Evolutionary conservation across 2,329 filamentous ascomycete species (phyloP), one percentile per base, ranked within the genome.

Genomic region (Lasiodiplodia sp.): DNA sequence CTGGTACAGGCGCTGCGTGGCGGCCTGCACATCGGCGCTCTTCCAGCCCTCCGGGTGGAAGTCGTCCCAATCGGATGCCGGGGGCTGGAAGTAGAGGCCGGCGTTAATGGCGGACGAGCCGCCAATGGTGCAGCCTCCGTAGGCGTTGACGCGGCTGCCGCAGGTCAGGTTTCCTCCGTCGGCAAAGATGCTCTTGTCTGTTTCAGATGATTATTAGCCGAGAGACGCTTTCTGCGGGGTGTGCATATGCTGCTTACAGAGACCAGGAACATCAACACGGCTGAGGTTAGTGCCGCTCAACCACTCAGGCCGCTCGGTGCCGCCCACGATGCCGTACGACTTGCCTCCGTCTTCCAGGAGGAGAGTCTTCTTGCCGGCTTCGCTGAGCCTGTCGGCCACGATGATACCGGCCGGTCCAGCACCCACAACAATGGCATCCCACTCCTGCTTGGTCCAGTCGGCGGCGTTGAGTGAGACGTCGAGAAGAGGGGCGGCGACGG

Each of bases 71-170:
- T 87, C 85, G 1, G 82, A 83, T 1, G 83, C 81, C 0, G 85
- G 85, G 6, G 85, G 85, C 69, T 86, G 81, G 70, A 86, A 86
- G 73, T 82, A 86, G 1, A 87, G 73, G 10, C 85, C 85, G 6
- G 85, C 85, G 67, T 87, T 87, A 75, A 87, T 85, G 11, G 85
- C 84, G 57, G 82, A 85, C 68, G 81, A 82, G 10, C 85, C 85
- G 5, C 85, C 85, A 16, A 86, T 78, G 0, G 83, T 83, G 73
- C 86, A 88, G 34, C 82, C 86, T 28, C 82, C 79, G 70, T 80
- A 86, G 11, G 80, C 81, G 40, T 80, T 80, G 16, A 83, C 75
- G 3, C 80, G 72, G 8, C 80, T 78, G 2, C 79, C 70, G 70
- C 85, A 86, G 2, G 80, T 73, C 25, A 86, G 72, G 51, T 79